A percentile compares a stretch with the other conserved stretches of the same genome.
Conservation (phyloP, 140 eudicot species). For the Senecio squalidus region DNA sequence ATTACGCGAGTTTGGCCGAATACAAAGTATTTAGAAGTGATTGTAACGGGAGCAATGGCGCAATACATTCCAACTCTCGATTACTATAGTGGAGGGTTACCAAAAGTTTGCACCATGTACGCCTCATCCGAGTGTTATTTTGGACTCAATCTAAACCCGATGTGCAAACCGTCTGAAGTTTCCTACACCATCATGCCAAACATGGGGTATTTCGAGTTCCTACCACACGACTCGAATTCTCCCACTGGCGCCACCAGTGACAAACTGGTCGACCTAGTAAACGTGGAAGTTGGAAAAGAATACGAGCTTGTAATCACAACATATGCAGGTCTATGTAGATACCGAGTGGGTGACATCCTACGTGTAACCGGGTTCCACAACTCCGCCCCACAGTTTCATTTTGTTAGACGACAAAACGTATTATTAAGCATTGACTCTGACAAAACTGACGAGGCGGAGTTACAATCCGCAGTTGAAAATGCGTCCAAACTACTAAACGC, state of each 20-base stretch:
- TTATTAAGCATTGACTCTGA: slow-evolving; percentile 72
- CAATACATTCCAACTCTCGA: slow-evolving; percentile 79
- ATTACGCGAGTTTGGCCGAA: slow-evolving; percentile 78
- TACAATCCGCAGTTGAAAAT: slow-evolving; percentile 62
- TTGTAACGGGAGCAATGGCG: slow-evolving; percentile 90
- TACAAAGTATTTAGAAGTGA: slow-evolving; percentile 70
- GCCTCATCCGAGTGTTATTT: slow-evolving; percentile 83
- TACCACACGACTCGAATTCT: slow-evolving; percentile 50
- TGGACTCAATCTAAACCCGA: slow-evolving; percentile 77
- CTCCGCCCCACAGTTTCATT: slow-evolving; percentile 81
- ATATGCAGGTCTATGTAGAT: slow-evolving; percentile 72
- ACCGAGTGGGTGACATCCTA: slow-evolving; percentile 87
- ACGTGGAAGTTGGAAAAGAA: slow-evolving; percentile 72
- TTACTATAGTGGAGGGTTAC: slow-evolving; percentile 72
- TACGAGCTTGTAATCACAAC: slow-evolving; percentile 84
- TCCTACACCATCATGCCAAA: slow-evolving; percentile 92
- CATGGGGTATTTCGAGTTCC: slow-evolving; percentile 88
- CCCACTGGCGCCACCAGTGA: slow-evolving; percentile 28
- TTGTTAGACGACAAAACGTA: slow-evolving; percentile 66
- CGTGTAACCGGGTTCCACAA: slow-evolving; percentile 82
- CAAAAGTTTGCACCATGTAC: slow-evolving; percentile 76
- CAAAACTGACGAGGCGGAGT: slow-evolving; percentile 80
- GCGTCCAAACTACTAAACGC: slow-evolving; percentile 35
- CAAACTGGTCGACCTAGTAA: slow-evolving; percentile 59
- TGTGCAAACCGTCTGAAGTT: slow-evolving; percentile 72